Base-by-base conservation (phyloP, 2,329 filamentous ascomycete species). In the Aspergillus persii region DNA sequence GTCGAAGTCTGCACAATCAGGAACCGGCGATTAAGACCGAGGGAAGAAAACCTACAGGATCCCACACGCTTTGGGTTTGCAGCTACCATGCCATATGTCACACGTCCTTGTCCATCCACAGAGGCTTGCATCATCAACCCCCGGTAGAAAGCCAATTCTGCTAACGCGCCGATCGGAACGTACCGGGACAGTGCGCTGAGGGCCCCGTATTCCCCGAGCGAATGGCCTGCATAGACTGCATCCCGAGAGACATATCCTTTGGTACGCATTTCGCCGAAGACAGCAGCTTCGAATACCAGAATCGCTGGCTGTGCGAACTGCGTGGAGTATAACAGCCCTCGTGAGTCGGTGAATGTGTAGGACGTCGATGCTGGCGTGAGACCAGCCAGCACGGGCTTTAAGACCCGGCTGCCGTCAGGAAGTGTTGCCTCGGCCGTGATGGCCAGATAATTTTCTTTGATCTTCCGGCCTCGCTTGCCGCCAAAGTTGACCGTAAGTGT, bases 301-400 rank as follows among this genome's bases (percentile, higher is more conserved):
- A 98, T 83, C 46, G 94, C 93, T 33, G 94, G 94, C 78, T 98
- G 94, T 0, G 94, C 97, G 81, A 98, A 98, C 74, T 98, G 95
- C 2, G 94, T 98, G 2, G 94, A 93, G 36, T 93, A 98, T 36
- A 98, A 84, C 56, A 98, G 84, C 69, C 94, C 94, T 7, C 90
- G 93, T 2, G 94, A 92, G n/a, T 94, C 97, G 60, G 89, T 86
- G 82, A 97, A 98, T 0, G 94, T 97, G 83, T 98, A 97, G 0
- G 90, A 97, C 1, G 92, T 96, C 71, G 85, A 88, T 78, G 96
- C 92, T 67, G 88, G 84, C 3, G 56, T 63, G 30, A 66, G 71
- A 96, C 92, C 72, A 93, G 92, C 82, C 96, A 97, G 84, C 96
- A 97, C 74, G 96, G 96, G 79, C 91, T 94, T 83, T 96, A 93